Base-by-base conservation (phyloP, 169 alveolate genomes). In the Cryptosporidium canis region DNA sequence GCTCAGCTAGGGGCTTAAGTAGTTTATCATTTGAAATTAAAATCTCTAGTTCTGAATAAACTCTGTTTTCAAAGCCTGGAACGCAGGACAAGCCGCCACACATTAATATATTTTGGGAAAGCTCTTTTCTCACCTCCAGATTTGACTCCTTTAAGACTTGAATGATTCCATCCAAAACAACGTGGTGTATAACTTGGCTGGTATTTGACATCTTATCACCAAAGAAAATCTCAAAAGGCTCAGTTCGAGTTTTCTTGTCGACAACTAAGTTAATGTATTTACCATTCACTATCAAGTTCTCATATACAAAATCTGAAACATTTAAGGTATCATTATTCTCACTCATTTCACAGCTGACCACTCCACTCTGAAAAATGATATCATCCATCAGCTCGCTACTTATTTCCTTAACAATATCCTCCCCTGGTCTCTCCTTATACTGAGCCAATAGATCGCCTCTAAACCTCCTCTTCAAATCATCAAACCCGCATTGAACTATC, bases 31-130 rank as follows among this genome's bases (percentile, higher is more conserved):
- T 58, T 18, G 44, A 14, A 58, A 63, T 41, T 14, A 35, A 21
- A 8, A 4, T 47, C 27, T 61, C 35, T 27, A 77, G 64, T 39
- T 77, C 87, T 27, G 35, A 31, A 11, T 21, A 37, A 16, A 77
- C 51, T 41, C 87, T 77, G 12, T 58, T 29, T 44, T 77, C 87
- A 77, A 77, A 77, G 8, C 87, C 87, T 24, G 55, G 72, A 16
- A 41, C 64, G 31, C 77, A 55, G 16, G 77, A 55, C 16, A 77
- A 7, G 11, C 87, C 87, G 27, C 87, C 87, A 44, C 87, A 58
- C 18, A 77, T 27, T 7, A 77, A 27, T 21, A 77, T 77, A 61
- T 77, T 77, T 61, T 77, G 87, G 27, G 72, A 55, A 41, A 77
- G 44, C 14, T 77, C 87, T 61, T 53, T 53, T 77, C 58, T 77